These are phyloP conservation scores for Rhynchosporium agropyri DNA, from an alignment of 2,329 filamentous ascomycete genomes.

Conservation along the genomic window DNA sequence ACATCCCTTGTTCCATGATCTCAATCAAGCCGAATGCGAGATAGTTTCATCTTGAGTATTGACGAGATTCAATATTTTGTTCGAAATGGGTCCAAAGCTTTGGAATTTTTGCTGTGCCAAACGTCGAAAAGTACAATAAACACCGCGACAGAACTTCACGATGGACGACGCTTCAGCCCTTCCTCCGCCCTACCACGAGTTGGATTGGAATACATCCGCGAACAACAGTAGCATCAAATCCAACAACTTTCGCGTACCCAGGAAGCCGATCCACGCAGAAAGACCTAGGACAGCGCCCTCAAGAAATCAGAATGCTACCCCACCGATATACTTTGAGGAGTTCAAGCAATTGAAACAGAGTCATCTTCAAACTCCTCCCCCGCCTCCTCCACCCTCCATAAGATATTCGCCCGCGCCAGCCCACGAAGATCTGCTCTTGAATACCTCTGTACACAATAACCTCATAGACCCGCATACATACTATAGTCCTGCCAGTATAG, in stretches of 20 bases:
- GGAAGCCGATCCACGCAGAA: constrained; percentile 20
- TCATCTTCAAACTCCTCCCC: constrained; percentile 7
- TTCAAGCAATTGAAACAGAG: constrained; percentile 12
- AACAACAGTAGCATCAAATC: not conserved
- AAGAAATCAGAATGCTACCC: constrained; percentile 7
- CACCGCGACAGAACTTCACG: not conserved
- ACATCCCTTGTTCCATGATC: constrained; percentile 11
- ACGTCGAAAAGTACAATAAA: not conserved
- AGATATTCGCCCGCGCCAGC: not conserved
- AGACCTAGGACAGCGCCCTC: constrained; percentile 16
- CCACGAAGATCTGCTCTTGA: constrained; percentile 17
- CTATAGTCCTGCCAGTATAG: constrained; percentile 16
- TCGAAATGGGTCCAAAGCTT: not conserved
- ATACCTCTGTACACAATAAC: constrained; percentile 11
- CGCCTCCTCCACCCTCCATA: constrained; percentile 9
- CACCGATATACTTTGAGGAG: constrained; percentile 15
- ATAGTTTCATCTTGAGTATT: not conserved
- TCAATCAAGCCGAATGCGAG: not conserved
- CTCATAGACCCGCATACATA: constrained; percentile 23
- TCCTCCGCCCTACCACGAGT: constrained; percentile 17
- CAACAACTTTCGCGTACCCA: constrained; percentile 16
- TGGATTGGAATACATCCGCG: constrained; percentile 6
- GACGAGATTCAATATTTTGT: not conserved
- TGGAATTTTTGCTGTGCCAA: no score
- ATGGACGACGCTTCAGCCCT: constrained; percentile 14